A percentile compares a stretch with the other conserved stretches of the same genome.
Evolutionary conservation across 495 filamentous ascomycete species (phyloP).

Genomic region (Trichoderma parareesei): DNA sequence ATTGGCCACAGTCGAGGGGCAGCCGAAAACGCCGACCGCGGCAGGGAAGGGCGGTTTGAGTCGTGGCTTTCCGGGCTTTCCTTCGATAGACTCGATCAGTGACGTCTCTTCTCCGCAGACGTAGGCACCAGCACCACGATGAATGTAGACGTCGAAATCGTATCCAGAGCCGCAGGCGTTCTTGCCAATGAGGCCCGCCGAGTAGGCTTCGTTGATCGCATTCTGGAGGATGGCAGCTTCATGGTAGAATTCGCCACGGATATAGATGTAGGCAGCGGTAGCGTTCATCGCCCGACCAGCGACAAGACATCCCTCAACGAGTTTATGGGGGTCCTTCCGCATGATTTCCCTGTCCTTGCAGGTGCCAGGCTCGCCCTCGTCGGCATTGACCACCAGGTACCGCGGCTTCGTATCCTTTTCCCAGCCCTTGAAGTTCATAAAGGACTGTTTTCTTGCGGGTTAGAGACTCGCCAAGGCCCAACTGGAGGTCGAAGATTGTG

Average conservation of each 20-base stretch:
- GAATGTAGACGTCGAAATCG: slow-evolving; percentile 94
- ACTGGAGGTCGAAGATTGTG: not conserved
- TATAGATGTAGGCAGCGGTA: slow-evolving; percentile 98
- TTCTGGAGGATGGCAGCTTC: slow-evolving; percentile 89
- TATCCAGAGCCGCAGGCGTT: slow-evolving; percentile 95
- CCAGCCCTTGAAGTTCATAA: slow-evolving; percentile 99
- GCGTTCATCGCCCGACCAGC: slow-evolving; percentile 97
- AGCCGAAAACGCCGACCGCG: slow-evolving; percentile 93
- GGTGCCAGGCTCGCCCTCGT: slow-evolving; percentile 97
- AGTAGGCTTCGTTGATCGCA: slow-evolving; percentile 95
- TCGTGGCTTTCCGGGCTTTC: slow-evolving; percentile 96
- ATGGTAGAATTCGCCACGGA: slow-evolving; percentile 96
- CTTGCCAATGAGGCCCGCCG: slow-evolving; percentile 88
- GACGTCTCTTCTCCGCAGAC: slow-evolving; percentile 97
- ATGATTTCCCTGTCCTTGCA: slow-evolving; percentile 99
- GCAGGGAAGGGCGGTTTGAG: slow-evolving; percentile 98
- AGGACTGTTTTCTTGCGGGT: slow-evolving; percentile 52
- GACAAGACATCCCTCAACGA: slow-evolving; percentile 93
- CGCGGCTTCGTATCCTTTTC: slow-evolving; percentile 94
- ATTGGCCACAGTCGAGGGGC: slow-evolving; percentile 95
- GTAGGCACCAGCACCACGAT: slow-evolving; percentile 95
- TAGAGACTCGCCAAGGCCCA: not conserved
- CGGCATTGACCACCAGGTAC: slow-evolving; percentile 95
- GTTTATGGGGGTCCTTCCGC: slow-evolving; percentile 98
- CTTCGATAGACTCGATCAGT: slow-evolving; percentile 94